phyloP scores from a whole-genome alignment of 2,329 filamentous ascomycete genomes.

The Phialemonium atrogriseum region DNA sequence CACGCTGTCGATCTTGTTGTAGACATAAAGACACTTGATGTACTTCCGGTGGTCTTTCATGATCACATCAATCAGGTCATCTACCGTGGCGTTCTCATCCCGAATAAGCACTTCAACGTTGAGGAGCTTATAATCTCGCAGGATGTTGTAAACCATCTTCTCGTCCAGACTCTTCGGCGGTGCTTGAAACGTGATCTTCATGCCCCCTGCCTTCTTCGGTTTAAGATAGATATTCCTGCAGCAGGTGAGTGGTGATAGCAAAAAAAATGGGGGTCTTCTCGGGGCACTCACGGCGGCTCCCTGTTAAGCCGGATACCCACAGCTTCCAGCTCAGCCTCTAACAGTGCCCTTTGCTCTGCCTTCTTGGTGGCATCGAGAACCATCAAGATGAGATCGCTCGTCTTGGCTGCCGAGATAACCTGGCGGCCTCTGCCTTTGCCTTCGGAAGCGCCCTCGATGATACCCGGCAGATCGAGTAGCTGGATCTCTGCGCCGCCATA shows the following conservation, averaged over 20 bases:
- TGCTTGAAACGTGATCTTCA: constrained; percentile 94
- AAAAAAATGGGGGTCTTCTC: background rate
- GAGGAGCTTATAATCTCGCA: constrained; percentile 96
- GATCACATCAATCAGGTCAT: constrained; percentile 98
- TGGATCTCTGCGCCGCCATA: constrained; percentile 98
- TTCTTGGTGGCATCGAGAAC: constrained; percentile 93
- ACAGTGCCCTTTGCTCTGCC: constrained; percentile 79
- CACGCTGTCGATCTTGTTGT: constrained; percentile 98
- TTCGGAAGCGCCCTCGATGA: constrained; percentile 93
- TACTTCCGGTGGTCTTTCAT: constrained; percentile 99
- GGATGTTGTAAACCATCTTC: constrained; percentile 96
- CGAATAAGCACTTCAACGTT: constrained; percentile 95
- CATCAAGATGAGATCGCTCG: constrained; percentile 95
- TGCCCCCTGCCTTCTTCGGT: constrained; percentile 87
- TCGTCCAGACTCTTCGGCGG: constrained; percentile 90
- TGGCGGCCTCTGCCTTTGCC: constrained; percentile 93
- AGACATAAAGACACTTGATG: constrained; percentile 90
- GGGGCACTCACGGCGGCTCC: constrained; percentile 67
- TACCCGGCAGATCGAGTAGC: constrained; percentile 92
- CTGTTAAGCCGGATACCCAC: constrained; percentile 91
- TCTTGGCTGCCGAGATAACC: constrained; percentile 97
- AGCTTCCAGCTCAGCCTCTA: constrained; percentile 89
- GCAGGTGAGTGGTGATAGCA: background rate
- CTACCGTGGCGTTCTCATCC: constrained; percentile 90
- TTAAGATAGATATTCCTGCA: constrained; percentile 93